Evolutionary conservation across 352 stramenopile genomes (phyloP).

Genomic region (Elongisporangium anandrum): DNA sequence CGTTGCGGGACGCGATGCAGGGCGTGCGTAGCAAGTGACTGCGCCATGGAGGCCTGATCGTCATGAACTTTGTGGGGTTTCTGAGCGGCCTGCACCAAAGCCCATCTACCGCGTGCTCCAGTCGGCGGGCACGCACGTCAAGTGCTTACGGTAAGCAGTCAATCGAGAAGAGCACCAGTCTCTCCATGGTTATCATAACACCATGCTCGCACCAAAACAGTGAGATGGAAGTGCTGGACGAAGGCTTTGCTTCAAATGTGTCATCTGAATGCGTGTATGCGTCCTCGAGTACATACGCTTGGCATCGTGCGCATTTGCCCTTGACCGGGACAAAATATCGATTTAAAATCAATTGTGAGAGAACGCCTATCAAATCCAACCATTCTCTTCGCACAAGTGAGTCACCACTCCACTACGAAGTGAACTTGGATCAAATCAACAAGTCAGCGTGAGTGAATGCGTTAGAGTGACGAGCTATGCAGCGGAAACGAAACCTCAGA

Average conservation of each 20-base stretch:
- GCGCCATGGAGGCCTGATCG: conserved; percentile 44
- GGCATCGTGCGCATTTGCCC: no score
- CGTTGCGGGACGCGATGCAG: conserved; percentile 53
- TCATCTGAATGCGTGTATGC: conserved; percentile 53
- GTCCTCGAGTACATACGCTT: no score
- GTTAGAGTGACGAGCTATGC: no score
- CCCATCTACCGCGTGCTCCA: conserved; percentile 69
- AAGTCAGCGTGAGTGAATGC: no score
- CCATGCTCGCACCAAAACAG: conserved; percentile 5
- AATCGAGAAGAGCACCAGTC: no score
- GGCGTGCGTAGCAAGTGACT: conserved; percentile 52
- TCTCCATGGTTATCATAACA: background rate
- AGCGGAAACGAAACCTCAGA: no score
- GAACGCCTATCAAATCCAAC: no score
- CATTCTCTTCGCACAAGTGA: no score
- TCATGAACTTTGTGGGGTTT: conserved; percentile 79
- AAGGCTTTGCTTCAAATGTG: conserved; percentile 55
- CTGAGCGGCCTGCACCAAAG: conserved; percentile 48
- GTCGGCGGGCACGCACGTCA: conserved; percentile 60
- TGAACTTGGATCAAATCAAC: no score
- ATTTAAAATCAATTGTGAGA: no score
- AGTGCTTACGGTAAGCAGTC: conserved; percentile 51
- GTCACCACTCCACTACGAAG: no score
- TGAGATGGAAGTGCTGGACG: conserved; percentile 40
- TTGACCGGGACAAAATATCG: no score